phyloP scores from a whole-genome alignment of 2,329 filamentous ascomycete species.

The Aurifilum marmelostoma region DNA sequence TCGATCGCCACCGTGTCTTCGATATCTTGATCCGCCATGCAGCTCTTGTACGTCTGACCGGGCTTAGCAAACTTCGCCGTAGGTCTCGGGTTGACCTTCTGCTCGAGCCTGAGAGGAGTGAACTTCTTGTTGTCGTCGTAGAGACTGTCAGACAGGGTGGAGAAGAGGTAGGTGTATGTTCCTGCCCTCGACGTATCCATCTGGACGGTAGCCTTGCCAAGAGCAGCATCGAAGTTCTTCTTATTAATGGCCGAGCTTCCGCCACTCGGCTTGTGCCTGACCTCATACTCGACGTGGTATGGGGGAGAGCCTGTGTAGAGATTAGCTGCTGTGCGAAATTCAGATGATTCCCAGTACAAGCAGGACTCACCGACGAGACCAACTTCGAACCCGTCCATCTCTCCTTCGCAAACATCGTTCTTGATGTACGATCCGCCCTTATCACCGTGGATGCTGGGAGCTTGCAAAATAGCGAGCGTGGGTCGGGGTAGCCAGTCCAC shows the following conservation, averaged over 20 bases:
- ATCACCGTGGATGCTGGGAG: conserved; percentile 62
- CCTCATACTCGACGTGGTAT: conserved; percentile 80
- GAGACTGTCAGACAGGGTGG: conserved; percentile 78
- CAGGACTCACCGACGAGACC: conserved; percentile 68
- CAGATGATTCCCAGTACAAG: neutral
- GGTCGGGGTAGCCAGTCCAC: conserved; percentile 87
- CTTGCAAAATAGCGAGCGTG: conserved; percentile 66
- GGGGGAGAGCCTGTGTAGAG: conserved; percentile 69
- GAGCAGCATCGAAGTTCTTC: conserved; percentile 75
- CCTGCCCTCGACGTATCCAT: conserved; percentile 88
- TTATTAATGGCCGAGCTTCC: conserved; percentile 66
- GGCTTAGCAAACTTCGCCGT: conserved; percentile 81
- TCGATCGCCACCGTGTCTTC: conserved; percentile 89
- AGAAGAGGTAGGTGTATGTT: conserved; percentile 83
- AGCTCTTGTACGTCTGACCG: conserved; percentile 94
- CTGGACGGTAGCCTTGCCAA: conserved; percentile 75
- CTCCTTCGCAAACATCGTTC: conserved; percentile 88
- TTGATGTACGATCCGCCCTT: conserved; percentile 64
- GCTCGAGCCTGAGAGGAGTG: conserved; percentile 70
- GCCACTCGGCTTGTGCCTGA: conserved; percentile 70
- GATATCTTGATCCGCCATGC: conserved; percentile 77
- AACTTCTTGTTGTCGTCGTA: conserved; percentile 75
- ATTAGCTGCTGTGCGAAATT: conserved; percentile 37
- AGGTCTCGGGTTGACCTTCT: conserved; percentile 83
- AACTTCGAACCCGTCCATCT: conserved; percentile 87